Conservation (phyloP, 2,329 filamentous ascomycete species). For the Coleophoma eucalyptorum region DNA sequence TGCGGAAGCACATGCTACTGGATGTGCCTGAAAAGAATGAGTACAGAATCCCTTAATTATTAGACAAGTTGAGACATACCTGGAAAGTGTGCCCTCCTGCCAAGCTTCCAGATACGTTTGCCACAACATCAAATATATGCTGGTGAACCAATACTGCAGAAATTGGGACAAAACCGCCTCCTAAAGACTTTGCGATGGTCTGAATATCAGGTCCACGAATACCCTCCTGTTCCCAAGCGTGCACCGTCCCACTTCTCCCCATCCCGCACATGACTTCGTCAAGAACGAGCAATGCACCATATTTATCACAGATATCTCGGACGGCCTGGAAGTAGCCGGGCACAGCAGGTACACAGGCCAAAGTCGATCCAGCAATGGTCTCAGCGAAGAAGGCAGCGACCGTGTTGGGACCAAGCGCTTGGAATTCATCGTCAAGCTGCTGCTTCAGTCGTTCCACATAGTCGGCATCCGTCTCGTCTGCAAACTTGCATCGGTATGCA, state of each 20-base stretch:
- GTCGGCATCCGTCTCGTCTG: slow-evolving; percentile 41
- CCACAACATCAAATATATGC: slow-evolving; percentile 43
- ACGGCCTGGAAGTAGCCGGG: slow-evolving; percentile 65
- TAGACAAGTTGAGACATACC: neutral
- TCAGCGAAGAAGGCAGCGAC: slow-evolving; percentile 63
- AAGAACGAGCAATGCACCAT: slow-evolving; percentile 67
- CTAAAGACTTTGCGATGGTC: slow-evolving; percentile 59
- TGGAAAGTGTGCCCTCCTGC: neutral
- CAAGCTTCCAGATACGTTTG: slow-evolving; percentile 17
- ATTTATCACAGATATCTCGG: slow-evolving; percentile 57
- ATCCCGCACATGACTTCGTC: slow-evolving; percentile 61
- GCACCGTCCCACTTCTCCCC: slow-evolving; percentile 42
- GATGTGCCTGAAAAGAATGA: neutral
- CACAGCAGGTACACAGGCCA: slow-evolving; percentile 62
- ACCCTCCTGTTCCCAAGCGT: slow-evolving; percentile 47
- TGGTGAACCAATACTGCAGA: slow-evolving; percentile 50
- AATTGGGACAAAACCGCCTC: slow-evolving; percentile 55
- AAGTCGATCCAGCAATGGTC: slow-evolving; percentile 59
- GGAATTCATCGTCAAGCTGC: slow-evolving; percentile 58
- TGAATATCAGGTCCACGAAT: slow-evolving; percentile 53
- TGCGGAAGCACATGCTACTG: neutral
- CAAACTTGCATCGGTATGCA: slow-evolving; percentile 47
- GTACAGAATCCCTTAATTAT: neutral
- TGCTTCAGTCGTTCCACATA: slow-evolving; percentile 52
- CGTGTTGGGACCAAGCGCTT: slow-evolving; percentile 49